Base-by-base conservation (phyloP, 225 moss, liverwort and hornwort species). In the Physcomitrium patens region DNA sequence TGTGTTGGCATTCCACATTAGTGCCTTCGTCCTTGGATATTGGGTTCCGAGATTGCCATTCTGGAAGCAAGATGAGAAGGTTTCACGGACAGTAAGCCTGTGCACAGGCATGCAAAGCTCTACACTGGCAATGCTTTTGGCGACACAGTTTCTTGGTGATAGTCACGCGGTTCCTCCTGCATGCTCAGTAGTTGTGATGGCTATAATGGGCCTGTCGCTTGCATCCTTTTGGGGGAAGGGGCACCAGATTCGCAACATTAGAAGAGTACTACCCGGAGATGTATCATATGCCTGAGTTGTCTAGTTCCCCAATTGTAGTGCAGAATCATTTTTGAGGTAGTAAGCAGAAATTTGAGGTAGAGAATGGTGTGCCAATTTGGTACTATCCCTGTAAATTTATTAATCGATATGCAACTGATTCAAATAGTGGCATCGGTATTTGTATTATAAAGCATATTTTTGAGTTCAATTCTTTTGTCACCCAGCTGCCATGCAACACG, bases 81-180 rank as follows among this genome's bases (percentile, higher is more conserved):
- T 90, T 28, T 88, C 93, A 18, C 84, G 85, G 68, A 99, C 99
- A 19, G 88, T 99, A 43, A 84, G 91, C 54, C 72, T 99, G n/a
- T 95, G 95, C 68, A 93, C 95, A 19, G 99, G 99, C 53, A 99
- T 99, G 99, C 99, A 99, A 78, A 99, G 99, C 62, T 99, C 99
- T 17, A 99, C 99, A 0, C 83, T 99, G 51, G 99, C 99, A 26
- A 99, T 99, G 99, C 93, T 99, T 22, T 82, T 99, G 74, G 95
- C 99, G 14, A 87, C 99, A 23, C 99, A 99, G 78, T 99, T 99
- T 85, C 82, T 99, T 17, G 95, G 99, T 60, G 90, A 86, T 48
- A 95, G 91, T 73, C 90, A 99, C 67, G 92, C 99, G 3, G 99
- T 99, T 16, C 95, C 99, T 50, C 99, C 99, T 67, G 99, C 99